Evolutionary conservation across 2,329 filamentous ascomycete genomes (phyloP), one percentile per base, ranked within the genome.

Genomic region (Aspergillus pseudoviridinutans): DNA sequence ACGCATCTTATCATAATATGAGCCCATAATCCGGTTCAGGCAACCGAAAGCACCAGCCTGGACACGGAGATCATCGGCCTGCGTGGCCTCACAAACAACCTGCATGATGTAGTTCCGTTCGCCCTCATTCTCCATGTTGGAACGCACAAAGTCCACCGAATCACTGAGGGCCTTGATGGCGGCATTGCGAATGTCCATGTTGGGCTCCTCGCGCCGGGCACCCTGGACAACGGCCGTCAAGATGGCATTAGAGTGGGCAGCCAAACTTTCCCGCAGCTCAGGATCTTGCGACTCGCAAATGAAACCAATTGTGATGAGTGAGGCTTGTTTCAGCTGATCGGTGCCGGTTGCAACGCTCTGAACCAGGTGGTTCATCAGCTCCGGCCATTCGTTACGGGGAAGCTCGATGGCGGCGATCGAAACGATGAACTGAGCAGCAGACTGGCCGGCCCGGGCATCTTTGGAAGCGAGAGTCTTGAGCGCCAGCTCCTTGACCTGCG

Each of bases 71-170:
- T 99, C 94, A 1, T 89, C 83, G 67, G 93, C 92, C 79, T 99
- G 94, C 55, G 94, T 99, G 67, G 94, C 94, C 81, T 99, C 94
- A 79, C 94, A 99, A 70, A 99, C 91, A 64, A 99, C 94, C 81
- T 99, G 94, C 94, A 99, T 99, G 72, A 99, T 99, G 82, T 97
- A 99, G 81, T 99, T 99, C 66, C 94, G 88, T 83, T 99, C 94
- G 69, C 93, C 94, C 78, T 99, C 94, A 70, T 97, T 94, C 78
- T 97, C 95, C 78, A 99, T 99, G 80, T 99, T 99, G 79, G 91
- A 95, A 64, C 92, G 87, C 58, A 99, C 93, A 71, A 99, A 99
- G 77, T 99, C 94, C 59, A 97, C 87, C 42, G 93, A 97, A 77
- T 99, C 94, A 68, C 92, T 91, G 49, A 99, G 87, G 49, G 94